These are phyloP conservation scores for Aspergillus clavatus DNA, from an alignment of 2,329 filamentous ascomycete species.

Conservation along the genomic window DNA sequence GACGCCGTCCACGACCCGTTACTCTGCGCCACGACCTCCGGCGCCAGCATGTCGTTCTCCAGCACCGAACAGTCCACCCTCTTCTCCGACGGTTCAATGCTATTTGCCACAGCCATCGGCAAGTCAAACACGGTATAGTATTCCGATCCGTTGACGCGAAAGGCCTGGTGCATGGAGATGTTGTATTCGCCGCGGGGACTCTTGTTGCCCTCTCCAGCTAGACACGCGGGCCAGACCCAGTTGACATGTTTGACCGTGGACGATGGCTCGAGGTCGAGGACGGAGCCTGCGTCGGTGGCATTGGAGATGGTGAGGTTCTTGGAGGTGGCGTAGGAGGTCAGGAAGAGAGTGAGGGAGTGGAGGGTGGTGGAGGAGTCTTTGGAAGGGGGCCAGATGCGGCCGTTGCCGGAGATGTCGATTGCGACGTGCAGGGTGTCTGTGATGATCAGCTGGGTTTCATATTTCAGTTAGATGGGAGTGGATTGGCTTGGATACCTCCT, in stretches of 20 bases:
- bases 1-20: conserved; percentile 19
- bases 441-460: too few relatives aligned
- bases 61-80: conserved; percentile 21
- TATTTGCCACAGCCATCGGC: conserved; percentile 64
- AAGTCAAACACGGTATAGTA: conserved; percentile 68
- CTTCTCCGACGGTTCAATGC: conserved; percentile 41
- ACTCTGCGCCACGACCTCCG: conserved; percentile 13
- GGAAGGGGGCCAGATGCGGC: conserved; percentile 54
- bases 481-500: conserved; percentile 53
- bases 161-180: conserved; percentile 67
- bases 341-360: conserved; percentile 62
- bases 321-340: conserved; percentile 58
- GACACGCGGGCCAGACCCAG: conserved; percentile 66
- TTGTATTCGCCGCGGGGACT: conserved; percentile 62
- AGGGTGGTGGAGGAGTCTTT: conserved; percentile 54
- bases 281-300: conserved; percentile 58
- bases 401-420: conserved; percentile 62
- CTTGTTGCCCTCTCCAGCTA: conserved; percentile 56
- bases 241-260: conserved; percentile 71
- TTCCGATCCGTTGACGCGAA: conserved; percentile 59
- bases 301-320: conserved; percentile 67
- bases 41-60: conserved; percentile 21
- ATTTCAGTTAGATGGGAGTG: neutral
- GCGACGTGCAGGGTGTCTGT: conserved; percentile 57
- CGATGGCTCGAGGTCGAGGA: conserved; percentile 59